Evolutionary conservation across 2,329 filamentous ascomycete genomes (phyloP).

Genomic region (Cordyceps cateniannulata): DNA sequence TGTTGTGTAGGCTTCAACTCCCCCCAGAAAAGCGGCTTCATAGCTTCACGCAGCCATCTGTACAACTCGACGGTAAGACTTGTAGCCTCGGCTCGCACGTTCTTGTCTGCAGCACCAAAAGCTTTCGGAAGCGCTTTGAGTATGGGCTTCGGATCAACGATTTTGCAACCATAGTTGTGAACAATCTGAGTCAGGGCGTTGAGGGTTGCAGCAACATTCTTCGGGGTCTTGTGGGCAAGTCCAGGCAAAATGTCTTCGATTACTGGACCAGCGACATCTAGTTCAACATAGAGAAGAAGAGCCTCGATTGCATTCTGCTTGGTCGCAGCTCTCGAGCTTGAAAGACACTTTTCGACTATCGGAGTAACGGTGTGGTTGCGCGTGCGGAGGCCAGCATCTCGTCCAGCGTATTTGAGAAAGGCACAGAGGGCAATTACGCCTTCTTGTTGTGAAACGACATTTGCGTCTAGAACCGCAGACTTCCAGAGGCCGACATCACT

Average conservation of each 20-base stretch:
- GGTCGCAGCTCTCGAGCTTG: conserved; percentile 79
- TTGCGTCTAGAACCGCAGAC: conserved; percentile 84
- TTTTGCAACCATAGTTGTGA: conserved; percentile 91
- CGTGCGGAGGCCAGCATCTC: conserved; percentile 71
- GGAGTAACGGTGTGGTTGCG: conserved; percentile 66
- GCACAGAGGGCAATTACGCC: conserved; percentile 81
- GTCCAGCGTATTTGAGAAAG: conserved; percentile 85
- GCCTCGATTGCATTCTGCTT: conserved; percentile 85
- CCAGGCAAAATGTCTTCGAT: conserved; percentile 85
- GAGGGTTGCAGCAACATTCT: conserved; percentile 68
- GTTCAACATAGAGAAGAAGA: conserved; percentile 79
- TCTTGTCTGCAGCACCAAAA: conserved; percentile 96
- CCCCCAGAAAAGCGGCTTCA: conserved; percentile 97
- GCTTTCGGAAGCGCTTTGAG: conserved; percentile 83
- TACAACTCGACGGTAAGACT: conserved; percentile 91
- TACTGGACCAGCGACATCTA: conserved; percentile 78
- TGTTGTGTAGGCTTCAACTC: conserved; percentile 96
- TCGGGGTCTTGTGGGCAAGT: conserved; percentile 83
- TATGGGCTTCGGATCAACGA: conserved; percentile 85
- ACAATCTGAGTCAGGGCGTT: conserved; percentile 75
- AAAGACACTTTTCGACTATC: conserved; percentile 85
- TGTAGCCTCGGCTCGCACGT: conserved; percentile 89
- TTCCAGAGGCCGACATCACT: conserved; percentile 87
- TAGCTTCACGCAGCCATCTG: conserved; percentile 92
- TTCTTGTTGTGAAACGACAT: conserved; percentile 94